Evolutionary conservation across 2,329 filamentous ascomycete genomes (phyloP).

Genomic region (Pseudophaeomoniella oleicola): DNA sequence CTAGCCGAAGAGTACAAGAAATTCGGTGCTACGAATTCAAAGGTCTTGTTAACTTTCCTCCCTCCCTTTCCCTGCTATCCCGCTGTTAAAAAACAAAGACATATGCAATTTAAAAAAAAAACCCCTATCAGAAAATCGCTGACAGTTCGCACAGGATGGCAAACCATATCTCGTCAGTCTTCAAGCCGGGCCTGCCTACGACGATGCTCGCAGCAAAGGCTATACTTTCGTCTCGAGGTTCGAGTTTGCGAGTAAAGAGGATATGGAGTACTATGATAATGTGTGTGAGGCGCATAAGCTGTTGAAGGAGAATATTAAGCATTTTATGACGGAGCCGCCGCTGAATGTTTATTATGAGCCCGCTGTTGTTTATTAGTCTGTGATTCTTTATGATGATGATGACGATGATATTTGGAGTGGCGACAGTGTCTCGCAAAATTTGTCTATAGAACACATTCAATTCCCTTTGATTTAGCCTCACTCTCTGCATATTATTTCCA

Average conservation of each 20-base stretch:
- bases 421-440: too few species aligned
- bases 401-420: too few species aligned
- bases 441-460: too few species aligned
- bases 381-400: too few species aligned
- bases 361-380: neutral
- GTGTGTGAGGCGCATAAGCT: slow-evolving; percentile 40
- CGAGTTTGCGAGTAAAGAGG: slow-evolving; percentile 48
- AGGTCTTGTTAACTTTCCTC: slow-evolving; percentile 1
- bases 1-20: slow-evolving; percentile 30
- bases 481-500: too few species aligned
- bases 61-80: too few species aligned
- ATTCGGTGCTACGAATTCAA: slow-evolving; percentile 30
- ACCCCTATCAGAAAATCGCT: too few species aligned
- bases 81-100: neutral
- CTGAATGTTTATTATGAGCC: slow-evolving; percentile 23
- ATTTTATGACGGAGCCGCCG: slow-evolving; percentile 20
- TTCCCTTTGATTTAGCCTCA: too few species aligned
- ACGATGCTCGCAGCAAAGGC: slow-evolving; percentile 48
- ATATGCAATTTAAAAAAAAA: too few species aligned
- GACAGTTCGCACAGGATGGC: slow-evolving; percentile 43
- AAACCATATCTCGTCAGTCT: slow-evolving; percentile 54
- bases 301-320: slow-evolving; percentile 23
- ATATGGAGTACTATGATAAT: slow-evolving; percentile 57
- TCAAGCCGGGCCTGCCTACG: slow-evolving; percentile 37
- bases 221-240: slow-evolving; percentile 51